These are phyloP conservation scores for Calocera viscosa DNA, from an alignment of 768 basidiomycete species.

Conservation along the genomic window DNA sequence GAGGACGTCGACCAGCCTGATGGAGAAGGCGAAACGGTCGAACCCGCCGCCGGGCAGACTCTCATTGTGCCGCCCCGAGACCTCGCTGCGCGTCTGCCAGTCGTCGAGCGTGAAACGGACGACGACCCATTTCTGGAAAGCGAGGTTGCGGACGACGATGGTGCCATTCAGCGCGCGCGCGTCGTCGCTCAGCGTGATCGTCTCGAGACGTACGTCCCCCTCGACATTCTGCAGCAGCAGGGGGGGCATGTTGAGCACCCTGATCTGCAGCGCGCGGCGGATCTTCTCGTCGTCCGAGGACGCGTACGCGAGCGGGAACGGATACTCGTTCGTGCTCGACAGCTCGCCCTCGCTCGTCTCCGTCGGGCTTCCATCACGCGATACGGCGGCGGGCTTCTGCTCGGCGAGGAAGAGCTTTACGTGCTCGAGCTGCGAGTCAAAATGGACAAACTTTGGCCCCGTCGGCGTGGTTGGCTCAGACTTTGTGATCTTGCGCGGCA, in stretches of 20 bases:
- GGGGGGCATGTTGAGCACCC: conserved; percentile 55
- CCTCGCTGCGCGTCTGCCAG: conserved; percentile 95
- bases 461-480: conserved; percentile 71
- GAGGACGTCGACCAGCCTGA: conserved; percentile 66
- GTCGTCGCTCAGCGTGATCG: conserved; percentile 31
- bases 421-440: conserved; percentile 81
- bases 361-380: conserved; percentile 77
- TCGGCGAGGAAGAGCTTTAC: conserved; percentile 90
- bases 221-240: conserved; percentile 13
- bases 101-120: conserved; percentile 85
- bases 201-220: conserved; percentile 32
- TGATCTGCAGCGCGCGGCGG: conserved; percentile 40
- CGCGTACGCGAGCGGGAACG: neutral
- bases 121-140: conserved; percentile 76
- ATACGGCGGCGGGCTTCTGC: conserved; percentile 90
- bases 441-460: conserved; percentile 77
- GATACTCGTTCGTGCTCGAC: conserved; percentile 23
- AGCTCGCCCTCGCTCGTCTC: conserved; percentile 37
- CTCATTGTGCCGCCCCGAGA: conserved; percentile 59
- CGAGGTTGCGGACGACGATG: conserved; percentile 70
- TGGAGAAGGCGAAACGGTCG: conserved; percentile 66
- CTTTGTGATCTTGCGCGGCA: conserved; percentile 29
- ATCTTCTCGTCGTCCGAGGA: conserved; percentile 21
- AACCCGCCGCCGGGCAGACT: conserved; percentile 27
- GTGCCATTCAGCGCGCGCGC: conserved; percentile 49